A percentile compares a stretch with the other conserved stretches of the same genome.
Evolutionary conservation across 148 eudicot species (phyloP).

Genomic region (Oxyria digyna): DNA sequence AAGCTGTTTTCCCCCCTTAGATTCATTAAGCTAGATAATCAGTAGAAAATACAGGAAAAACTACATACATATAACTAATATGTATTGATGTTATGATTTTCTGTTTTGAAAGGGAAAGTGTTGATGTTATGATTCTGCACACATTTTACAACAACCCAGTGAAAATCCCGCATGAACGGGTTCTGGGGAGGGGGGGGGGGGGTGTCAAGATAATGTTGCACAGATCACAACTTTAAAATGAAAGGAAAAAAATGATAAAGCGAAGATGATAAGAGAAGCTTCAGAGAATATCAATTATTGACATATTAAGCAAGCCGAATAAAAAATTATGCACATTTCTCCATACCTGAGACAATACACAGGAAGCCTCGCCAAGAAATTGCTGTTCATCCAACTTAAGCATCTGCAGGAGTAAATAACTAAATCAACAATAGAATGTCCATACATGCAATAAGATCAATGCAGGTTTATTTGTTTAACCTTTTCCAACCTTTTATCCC

Average conservation of each 20-base stretch:
- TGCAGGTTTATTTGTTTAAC: neutral
- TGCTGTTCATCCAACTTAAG: conserved; percentile 92
- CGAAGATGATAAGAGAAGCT: neutral
- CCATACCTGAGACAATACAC: conserved; percentile 76
- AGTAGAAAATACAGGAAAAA: neutral
- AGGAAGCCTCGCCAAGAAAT: conserved; percentile 89
- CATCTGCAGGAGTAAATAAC: conserved; percentile 34
- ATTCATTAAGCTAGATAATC: neutral
- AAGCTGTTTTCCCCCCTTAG: no score
- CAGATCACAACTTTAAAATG: neutral
- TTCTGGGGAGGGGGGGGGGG: no score
- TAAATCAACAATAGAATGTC: neutral
- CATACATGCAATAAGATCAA: neutral
- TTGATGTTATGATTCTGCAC: neutral
- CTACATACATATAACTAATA: neutral
- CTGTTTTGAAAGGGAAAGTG: neutral
- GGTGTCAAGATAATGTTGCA: neutral
- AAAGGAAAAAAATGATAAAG: neutral
- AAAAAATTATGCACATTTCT: neutral
- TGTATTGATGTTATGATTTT: neutral
- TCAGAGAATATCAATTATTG: neutral
- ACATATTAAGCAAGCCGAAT: neutral
- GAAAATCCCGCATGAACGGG: no score
- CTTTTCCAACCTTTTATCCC: neutral
- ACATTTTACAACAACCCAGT: no score